Conservation (phyloP, 2,329 filamentous ascomycete species). For the Penicillium glabrum region DNA sequence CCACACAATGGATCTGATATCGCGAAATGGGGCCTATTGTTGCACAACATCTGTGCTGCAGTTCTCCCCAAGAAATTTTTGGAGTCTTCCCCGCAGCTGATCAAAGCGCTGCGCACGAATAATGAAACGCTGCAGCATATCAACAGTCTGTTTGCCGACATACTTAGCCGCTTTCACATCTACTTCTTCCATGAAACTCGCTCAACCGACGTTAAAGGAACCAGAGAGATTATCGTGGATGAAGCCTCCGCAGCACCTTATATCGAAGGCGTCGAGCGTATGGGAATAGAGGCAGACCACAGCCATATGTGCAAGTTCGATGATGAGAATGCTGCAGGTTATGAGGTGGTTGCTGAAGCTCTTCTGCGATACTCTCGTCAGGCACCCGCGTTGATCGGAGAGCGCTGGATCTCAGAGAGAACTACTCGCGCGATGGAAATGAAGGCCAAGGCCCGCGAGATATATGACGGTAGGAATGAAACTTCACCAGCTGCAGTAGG, state of each 20-base stretch:
- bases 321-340: slow-evolving; percentile 64
- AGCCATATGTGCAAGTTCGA: slow-evolving; percentile 72
- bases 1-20: slow-evolving; percentile 70
- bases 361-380: slow-evolving; percentile 49
- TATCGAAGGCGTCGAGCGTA: slow-evolving; percentile 68
- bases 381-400: slow-evolving; percentile 55
- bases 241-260: slow-evolving; percentile 68
- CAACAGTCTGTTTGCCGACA: slow-evolving; percentile 69
- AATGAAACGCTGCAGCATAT: slow-evolving; percentile 74
- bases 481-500: not conserved
- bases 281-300: slow-evolving; percentile 73
- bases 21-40: slow-evolving; percentile 65
- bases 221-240: slow-evolving; percentile 66
- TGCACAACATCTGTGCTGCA: slow-evolving; percentile 67
- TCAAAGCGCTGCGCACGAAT: slow-evolving; percentile 70
- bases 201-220: slow-evolving; percentile 67
- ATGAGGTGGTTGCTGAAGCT: slow-evolving; percentile 53
- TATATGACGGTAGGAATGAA: slow-evolving; percentile 32
- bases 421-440: slow-evolving; percentile 37
- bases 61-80: slow-evolving; percentile 66
- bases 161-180: slow-evolving; percentile 69
- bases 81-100: slow-evolving; percentile 65
- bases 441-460: slow-evolving; percentile 38
- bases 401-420: slow-evolving; percentile 62
- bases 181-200: slow-evolving; percentile 77